A percentile compares a stretch with the other conserved stretches of the same genome.
phyloP scores from a whole-genome alignment of 495 filamentous ascomycete genomes.

The Talaromyces adpressus region DNA sequence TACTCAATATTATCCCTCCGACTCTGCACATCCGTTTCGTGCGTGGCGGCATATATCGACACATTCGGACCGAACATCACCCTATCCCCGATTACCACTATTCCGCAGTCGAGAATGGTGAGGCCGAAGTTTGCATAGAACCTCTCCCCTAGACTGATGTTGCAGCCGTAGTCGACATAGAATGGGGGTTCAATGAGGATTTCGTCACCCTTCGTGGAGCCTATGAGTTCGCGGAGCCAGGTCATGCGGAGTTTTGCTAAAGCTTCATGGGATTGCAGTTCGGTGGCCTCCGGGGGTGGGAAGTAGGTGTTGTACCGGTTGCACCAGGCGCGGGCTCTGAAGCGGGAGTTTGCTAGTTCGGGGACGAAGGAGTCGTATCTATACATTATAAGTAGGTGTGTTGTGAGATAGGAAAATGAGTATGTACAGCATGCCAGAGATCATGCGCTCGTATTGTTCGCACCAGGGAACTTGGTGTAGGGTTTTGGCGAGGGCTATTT shows the following conservation, averaged over 20 bases:
- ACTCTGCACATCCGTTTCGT: conserved; percentile 33
- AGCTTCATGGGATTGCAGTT: conserved; percentile 11
- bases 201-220: conserved; percentile 29
- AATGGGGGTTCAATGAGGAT: conserved; percentile 52
- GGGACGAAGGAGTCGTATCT: conserved; percentile 23
- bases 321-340: conserved; percentile 20
- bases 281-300: conserved; percentile 10
- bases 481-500: conserved; percentile 34
- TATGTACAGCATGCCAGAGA: conserved; percentile 45
- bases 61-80: conserved; percentile 38
- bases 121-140: conserved; percentile 42
- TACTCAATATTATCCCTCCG: conserved; percentile 30
- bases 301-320: conserved; percentile 30
- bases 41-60: conserved; percentile 37
- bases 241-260: conserved; percentile 10
- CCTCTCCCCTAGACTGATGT: conserved; percentile 28
- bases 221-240: conserved; percentile 21
- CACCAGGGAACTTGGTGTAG: conserved; percentile 36
- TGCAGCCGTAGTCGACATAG: conserved; percentile 38
- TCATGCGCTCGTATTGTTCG: conserved; percentile 49
- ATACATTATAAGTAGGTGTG: neutral
- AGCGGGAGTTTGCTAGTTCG: conserved; percentile 20
- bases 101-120: conserved; percentile 33
- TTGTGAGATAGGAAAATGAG: neutral
- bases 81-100: conserved; percentile 37